phyloP scores from a whole-genome alignment of 2,329 filamentous ascomycete species.

The Cercospora berteroae region DNA sequence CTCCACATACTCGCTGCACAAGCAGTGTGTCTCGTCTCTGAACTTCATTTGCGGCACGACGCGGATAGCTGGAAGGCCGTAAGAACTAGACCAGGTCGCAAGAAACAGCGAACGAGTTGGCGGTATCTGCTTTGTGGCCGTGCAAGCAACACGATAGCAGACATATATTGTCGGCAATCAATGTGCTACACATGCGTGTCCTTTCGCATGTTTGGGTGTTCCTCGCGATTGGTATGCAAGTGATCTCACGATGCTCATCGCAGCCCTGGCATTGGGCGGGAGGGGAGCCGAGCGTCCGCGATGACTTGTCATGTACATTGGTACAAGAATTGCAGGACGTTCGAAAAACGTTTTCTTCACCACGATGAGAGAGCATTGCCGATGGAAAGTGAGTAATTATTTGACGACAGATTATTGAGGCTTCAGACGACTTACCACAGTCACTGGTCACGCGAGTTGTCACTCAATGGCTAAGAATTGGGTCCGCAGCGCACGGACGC shows the following conservation, averaged over 20 bases:
- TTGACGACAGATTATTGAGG: too few relatives aligned
- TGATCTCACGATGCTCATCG: background rate
- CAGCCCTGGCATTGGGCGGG: background rate
- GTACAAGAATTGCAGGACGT: background rate
- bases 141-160: background rate
- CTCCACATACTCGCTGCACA: background rate
- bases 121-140: background rate
- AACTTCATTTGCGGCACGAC: background rate
- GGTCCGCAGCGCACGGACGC: background rate
- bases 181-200: background rate
- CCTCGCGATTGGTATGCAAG: background rate
- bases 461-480: background rate
- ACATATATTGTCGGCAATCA: background rate
- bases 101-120: background rate
- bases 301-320: background rate
- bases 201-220: background rate
- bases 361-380: background rate
- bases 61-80: background rate
- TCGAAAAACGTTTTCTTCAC: background rate
- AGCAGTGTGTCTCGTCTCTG: background rate
- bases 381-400: too few relatives aligned
- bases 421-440: background rate
- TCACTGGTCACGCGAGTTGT: background rate
- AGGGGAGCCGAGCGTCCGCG: conserved; percentile 1
- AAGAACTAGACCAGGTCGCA: background rate